Evolutionary conservation across 2,329 filamentous ascomycete species (phyloP), one percentile per base, ranked within the genome.

Genomic region (Coleophoma crateriformis): DNA sequence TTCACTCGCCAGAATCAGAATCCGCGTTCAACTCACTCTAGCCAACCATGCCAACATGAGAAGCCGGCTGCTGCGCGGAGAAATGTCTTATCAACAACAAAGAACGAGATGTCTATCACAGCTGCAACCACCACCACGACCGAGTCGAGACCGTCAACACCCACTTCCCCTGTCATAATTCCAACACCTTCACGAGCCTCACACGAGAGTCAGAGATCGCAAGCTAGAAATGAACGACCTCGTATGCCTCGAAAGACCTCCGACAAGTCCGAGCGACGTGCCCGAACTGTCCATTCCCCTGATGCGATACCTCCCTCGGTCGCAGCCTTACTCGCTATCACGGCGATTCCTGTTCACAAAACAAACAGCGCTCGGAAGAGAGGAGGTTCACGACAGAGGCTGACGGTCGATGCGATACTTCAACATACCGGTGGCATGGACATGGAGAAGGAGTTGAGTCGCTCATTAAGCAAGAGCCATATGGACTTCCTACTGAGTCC

Each of bases 301-400:
- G 77, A 81, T 50, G 68, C 72, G 14, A 70, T 85, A 19, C 76
- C 81, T 5, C 74, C 81, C 0, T 82, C 80, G 0, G 74, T 85
- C 27, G 79, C 79, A 6, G 79, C 79, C 12, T 68, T 85, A 27
- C 69, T 85, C 33, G 82, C 82, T 33, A 71, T 82, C 47, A 85
- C 82, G 32, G 76, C 73, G 53, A 85, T 85, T 45, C 82, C 71
- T 56, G 65, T 75, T 45, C 66, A 72, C 56, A 73, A 67, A 48
- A 63, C 50, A 39, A 54, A 52, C 12, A 56, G 47, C 33, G 34
- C 47, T 34, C 58, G 59, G 38, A 49, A 46, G 41, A 52, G 54
- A 27, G 55, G 47, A 15, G 46, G 49, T 41, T 47, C 56, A 43
- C 41, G 54, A 12, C 63, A 62, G 48, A 66, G 68, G 45, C 71